phyloP scores from a whole-genome alignment of 768 basidiomycete species.

The Kondoa subrosea region DNA sequence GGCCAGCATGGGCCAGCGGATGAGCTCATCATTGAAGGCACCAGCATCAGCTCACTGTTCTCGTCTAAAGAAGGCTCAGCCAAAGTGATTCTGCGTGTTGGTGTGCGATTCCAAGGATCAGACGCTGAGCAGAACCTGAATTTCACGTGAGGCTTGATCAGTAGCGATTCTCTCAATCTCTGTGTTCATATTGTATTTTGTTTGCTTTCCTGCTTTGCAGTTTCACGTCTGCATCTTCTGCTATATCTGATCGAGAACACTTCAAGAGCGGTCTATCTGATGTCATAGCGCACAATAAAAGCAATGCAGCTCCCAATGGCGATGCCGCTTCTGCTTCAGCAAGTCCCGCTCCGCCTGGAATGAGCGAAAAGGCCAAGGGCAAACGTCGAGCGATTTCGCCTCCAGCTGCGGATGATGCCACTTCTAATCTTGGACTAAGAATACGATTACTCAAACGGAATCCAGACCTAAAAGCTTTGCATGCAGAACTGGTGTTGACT shows the following conservation, averaged over 20 bases:
- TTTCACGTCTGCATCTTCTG: slow-evolving; percentile 43
- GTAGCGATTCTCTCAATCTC: background rate
- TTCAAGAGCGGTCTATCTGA: slow-evolving; percentile 65
- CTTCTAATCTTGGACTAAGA: slow-evolving; percentile 46
- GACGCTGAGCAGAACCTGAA: slow-evolving; percentile 49
- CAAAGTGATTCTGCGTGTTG: slow-evolving; percentile 62
- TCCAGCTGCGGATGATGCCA: slow-evolving; percentile 7
- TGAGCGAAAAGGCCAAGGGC: background rate
- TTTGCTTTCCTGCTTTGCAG: slow-evolving; percentile 37
- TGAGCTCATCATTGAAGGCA: slow-evolving; percentile 47
- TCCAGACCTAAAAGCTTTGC: slow-evolving; percentile 59
- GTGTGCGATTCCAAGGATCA: slow-evolving; percentile 40
- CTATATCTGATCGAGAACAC: slow-evolving; percentile 54
- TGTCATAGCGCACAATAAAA: slow-evolving; percentile 59
- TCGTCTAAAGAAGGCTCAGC: slow-evolving; percentile 69
- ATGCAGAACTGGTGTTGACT: slow-evolving; percentile 70
- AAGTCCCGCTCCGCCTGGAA: slow-evolving; percentile 35
- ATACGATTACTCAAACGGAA: slow-evolving; percentile 64
- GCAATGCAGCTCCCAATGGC: slow-evolving; percentile 32
- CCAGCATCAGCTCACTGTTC: slow-evolving; percentile 43
- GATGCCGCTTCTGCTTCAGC: slow-evolving; percentile 23
- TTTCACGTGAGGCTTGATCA: slow-evolving; percentile 42
- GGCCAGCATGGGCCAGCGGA: slow-evolving; percentile 50
- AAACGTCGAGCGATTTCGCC: slow-evolving; percentile 5
- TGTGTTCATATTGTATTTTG: background rate